phyloP scores from a whole-genome alignment of 768 basidiomycete species.

The Rhodosporidiobolus odoratus region DNA sequence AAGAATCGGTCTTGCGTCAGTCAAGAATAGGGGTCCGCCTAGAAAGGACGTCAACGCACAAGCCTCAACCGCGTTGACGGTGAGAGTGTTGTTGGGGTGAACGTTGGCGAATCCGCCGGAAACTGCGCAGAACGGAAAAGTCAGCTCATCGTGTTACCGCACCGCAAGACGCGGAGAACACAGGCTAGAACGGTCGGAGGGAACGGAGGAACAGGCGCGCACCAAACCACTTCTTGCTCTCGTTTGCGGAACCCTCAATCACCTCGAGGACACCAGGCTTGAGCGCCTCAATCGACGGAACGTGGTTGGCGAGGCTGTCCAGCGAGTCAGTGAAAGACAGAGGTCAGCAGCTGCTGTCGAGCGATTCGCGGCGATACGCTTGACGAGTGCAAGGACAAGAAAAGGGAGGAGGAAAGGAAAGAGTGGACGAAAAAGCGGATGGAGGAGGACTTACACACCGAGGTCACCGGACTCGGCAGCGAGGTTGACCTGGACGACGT shows the following conservation, averaged over 20 bases:
- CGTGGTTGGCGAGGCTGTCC: slow-evolving; percentile 77
- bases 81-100: slow-evolving; percentile 92
- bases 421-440: not conserved
- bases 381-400: no score
- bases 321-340: no score
- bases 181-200: not conserved
- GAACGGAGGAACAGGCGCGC: slow-evolving; percentile 45
- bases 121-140: no score
- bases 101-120: slow-evolving; percentile 97
- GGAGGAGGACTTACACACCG: slow-evolving; percentile 60
- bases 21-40: no score
- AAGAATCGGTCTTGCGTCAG: no score
- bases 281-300: slow-evolving; percentile 91
- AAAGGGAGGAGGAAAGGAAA: not conserved
- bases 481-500: slow-evolving; percentile 93
- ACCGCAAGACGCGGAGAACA: not conserved
- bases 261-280: slow-evolving; percentile 93
- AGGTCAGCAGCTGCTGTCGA: not conserved
- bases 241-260: slow-evolving; percentile 64
- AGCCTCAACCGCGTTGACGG: slow-evolving; percentile 95
- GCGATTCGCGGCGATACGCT: no score
- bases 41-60: slow-evolving; percentile 51
- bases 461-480: slow-evolving; percentile 92
- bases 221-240: slow-evolving; percentile 97
- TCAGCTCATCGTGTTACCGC: not conserved